phyloP scores from a whole-genome alignment of 164 flowering plant species.

The Stephania japonica region DNA sequence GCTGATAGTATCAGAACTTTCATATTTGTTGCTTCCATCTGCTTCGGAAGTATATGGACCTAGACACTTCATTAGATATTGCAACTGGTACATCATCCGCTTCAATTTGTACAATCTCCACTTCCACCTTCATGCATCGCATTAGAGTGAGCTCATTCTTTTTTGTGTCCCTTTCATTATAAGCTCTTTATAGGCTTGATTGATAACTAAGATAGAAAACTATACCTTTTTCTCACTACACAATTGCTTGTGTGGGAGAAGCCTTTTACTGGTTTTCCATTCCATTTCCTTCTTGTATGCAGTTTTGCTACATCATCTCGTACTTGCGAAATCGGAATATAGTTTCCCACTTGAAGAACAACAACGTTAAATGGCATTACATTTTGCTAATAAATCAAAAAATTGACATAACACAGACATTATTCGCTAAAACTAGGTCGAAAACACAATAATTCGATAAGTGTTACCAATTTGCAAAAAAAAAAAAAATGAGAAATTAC shows the following conservation, averaged over 20 bases:
- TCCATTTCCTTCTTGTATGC: slow-evolving; percentile 63
- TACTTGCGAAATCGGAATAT: slow-evolving; percentile 56
- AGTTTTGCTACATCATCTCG: slow-evolving; percentile 60
- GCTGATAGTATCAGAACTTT: too few relatives aligned
- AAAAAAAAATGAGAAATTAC: too few relatives aligned
- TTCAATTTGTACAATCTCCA: too few relatives aligned
- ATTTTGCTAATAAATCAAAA: too few relatives aligned
- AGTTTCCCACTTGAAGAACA: slow-evolving; percentile 62
- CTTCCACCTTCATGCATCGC: too few relatives aligned
- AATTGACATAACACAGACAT: neutral
- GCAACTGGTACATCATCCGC: too few relatives aligned
- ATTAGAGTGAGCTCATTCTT: too few relatives aligned
- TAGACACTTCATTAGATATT: too few relatives aligned
- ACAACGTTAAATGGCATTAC: slow-evolving; percentile 3
- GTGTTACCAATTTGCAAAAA: neutral
- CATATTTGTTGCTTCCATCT: too few relatives aligned
- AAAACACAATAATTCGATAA: neutral
- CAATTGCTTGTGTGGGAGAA: slow-evolving; percentile 57
- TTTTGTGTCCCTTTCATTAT: too few relatives aligned
- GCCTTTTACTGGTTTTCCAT: slow-evolving; percentile 48
- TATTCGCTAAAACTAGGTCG: neutral
- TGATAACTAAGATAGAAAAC: neutral
- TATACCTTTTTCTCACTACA: slow-evolving; percentile 36
- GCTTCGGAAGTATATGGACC: too few relatives aligned
- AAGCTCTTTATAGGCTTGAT: too few relatives aligned